Evolutionary conservation across 208 protist species (phyloP).

Genomic region (Angomonas ambiguus): DNA sequence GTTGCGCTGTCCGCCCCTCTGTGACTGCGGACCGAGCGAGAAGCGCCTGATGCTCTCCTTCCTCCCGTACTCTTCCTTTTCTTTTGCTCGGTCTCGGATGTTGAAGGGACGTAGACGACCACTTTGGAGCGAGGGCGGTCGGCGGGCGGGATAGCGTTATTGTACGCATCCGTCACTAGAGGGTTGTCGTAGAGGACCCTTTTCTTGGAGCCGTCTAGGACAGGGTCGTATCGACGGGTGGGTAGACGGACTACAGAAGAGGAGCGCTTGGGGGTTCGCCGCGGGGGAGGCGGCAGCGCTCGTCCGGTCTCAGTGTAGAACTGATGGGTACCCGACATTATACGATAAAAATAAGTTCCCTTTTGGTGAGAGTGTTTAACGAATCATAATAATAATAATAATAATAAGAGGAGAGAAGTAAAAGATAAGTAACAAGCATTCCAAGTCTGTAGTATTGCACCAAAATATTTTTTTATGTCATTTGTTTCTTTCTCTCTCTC

Average conservation of each 20-base stretch:
- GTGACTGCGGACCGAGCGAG: too few relatives aligned
- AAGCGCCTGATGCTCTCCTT: too few relatives aligned
- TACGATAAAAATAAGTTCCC: too few relatives aligned
- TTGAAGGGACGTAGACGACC: neutral
- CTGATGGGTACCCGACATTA: constrained; percentile 44
- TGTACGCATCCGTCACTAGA: neutral
- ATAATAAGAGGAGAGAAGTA: constrained; percentile 12
- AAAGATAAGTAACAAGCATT: too few relatives aligned
- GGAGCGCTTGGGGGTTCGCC: constrained; percentile 35
- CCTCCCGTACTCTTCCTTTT: neutral
- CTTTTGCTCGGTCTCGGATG: neutral
- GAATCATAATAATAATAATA: neutral
- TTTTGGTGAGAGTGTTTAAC: too few relatives aligned
- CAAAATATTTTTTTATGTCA: neutral
- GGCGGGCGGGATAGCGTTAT: neutral
- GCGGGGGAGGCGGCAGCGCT: constrained; percentile 52
- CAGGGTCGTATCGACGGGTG: constrained; percentile 37
- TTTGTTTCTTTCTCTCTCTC: constrained; percentile 1
- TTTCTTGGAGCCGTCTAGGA: constrained; percentile 2
- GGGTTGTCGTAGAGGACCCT: neutral
- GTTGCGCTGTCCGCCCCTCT: too few relatives aligned
- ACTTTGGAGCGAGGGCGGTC: neutral
- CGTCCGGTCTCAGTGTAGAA: constrained; percentile 42
- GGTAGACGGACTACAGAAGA: constrained; percentile 50
- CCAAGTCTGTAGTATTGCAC: too few relatives aligned